Evolutionary conservation across 164 flowering plant genomes (phyloP), one percentile per base, ranked within the genome.

Genomic region (Kalanchoe fedtschenkoi): DNA sequence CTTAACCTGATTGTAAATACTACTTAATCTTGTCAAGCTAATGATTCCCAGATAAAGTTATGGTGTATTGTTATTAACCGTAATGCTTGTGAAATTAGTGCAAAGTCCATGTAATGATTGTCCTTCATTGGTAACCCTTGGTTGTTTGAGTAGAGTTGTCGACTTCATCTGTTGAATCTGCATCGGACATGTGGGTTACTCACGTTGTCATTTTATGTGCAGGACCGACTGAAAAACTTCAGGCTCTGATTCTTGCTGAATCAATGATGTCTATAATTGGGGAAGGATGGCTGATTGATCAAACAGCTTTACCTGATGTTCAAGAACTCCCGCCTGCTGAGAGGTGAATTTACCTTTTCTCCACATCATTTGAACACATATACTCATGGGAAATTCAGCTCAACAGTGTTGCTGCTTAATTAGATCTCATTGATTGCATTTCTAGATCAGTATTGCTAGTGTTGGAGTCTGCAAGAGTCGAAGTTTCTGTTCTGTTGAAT

Each of bases 401-500:
- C 1, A 13, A 1, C n/a, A 15, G n/a, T 42, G 17, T 19, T 5
- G 14, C 46, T 42, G n/a, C n/a, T 19, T 2, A 37, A n/a, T 63
- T 28, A 22, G 51, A 66, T 59, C 21, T 44, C 21, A 47, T 65
- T 37, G 22, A 42, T 58, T 19, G n/a, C 34, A 67, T 63, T 61
- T 74, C 28, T 74, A 90, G 98, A 81, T 88, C 89, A 65, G 69
- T 93, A 62, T 69, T 90, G 71, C 95, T 93, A 64, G 92, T 90
- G 28, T 66, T 93, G 64, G 97, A 93, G 82, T 75, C 87, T 28
- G 78, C 99, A 13, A 82, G 96, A 73, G 89, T 93, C 62, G 99
- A 93, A 73, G 71, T 88, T 62, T 89, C 96, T 54, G 92, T 93
- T 64, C 71, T 88, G 66, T 82, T 90, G 42, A 88, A 90, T 81